Base-by-base conservation (phyloP, 768 basidiomycete genomes). In the Agaricus blazei region DNA sequence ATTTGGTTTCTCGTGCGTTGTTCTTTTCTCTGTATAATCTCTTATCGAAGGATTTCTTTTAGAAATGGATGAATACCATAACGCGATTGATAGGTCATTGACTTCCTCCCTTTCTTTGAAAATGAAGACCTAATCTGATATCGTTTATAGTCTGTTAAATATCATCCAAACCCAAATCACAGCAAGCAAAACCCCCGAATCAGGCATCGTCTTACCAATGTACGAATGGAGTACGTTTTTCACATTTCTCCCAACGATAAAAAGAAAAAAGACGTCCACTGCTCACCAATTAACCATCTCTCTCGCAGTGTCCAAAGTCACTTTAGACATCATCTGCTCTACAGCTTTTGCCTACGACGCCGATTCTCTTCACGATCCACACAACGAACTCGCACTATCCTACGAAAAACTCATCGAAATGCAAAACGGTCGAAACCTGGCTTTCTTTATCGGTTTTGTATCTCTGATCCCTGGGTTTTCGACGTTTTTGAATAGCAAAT, bases 11-110 rank as follows among this genome's bases (percentile, higher is more conserved):
- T 38, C 58, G 58, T 62, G 37, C 28, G 60, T 58, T 23, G 12
- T 48, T 34, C 46, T 9, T 15, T 6, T n/a, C 3, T 27, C 27
- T 24, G 19, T 19, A 19, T 19, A 1, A 19, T 19, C 19, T 27
- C 15, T 24, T 2, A 46, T n/a, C 5, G 23, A 23, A 23, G 5
- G 28, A 46, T 46, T 5, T 28, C 1, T 48, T 36, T n/a, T 41
- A 80, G 78, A 81, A 59, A 77, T 71, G 38, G 72, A 78, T 44
- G 74, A 78, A 73, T 80, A 79, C 57, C 75, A 79, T 54, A 71
- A 75, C 9, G 65, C 75, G 0, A 75, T 78, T 42, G 71, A 77
- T 50, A 68, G 68, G 79, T 78, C 19, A 19, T 19, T 19, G 19
- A 19, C 19, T 19, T 19, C 19, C 19, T 19, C 19, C 19, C 19